Base-by-base conservation (phyloP, 768 basidiomycete genomes). In the Trametes gibbosa region DNA sequence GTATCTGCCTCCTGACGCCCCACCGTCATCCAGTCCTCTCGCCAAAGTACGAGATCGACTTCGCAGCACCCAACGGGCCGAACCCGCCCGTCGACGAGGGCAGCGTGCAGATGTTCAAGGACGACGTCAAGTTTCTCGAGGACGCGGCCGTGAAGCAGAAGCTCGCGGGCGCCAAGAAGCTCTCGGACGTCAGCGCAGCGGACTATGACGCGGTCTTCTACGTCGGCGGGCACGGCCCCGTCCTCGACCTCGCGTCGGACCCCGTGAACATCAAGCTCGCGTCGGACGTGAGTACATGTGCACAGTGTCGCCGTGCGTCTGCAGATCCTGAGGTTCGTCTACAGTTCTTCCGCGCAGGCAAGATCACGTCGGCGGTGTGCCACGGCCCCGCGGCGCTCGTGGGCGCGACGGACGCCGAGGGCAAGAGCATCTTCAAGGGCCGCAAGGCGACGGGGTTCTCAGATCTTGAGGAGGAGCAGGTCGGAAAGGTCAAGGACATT, bases 201-300 rank as follows among this genome's bases (percentile, higher is more conserved):
- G 83, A 88, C 64, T 92, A 90, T 68, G 84, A 80, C 52, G 90
- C 85, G 14, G 75, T 93, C 55, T 91, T 88, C 73, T 90, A 89
- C 67, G 80, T 89, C 55, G 91, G 90, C 41, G 90, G 91, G 32
- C 88, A 90, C 66, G 89, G 89, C 0, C 89, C 90, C 13, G 81
- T 86, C 37, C 76, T 92, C 45, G 90, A 92, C 70, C 79, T 92
- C 39, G 73, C 89, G 1, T 64, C 63, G 12, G 84, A 91, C 70
- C 69, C 77, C 2, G 70, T 73, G 42, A 87, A 87, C 69, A 78
- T 76, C 62, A 77, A 80, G 64, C 75, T 92, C 49, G 81, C 81
- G 25, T 80, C 79, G 23, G 73, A 84, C 58, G 87, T 83, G 65
- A 27, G 65, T 53, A 14, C 34, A 7, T 14, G n/a, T 10, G 19